Evolutionary conservation across 2,329 filamentous ascomycete genomes (phyloP), one percentile per base, ranked within the genome.

Genomic region (Pseudocercospora ulei): DNA sequence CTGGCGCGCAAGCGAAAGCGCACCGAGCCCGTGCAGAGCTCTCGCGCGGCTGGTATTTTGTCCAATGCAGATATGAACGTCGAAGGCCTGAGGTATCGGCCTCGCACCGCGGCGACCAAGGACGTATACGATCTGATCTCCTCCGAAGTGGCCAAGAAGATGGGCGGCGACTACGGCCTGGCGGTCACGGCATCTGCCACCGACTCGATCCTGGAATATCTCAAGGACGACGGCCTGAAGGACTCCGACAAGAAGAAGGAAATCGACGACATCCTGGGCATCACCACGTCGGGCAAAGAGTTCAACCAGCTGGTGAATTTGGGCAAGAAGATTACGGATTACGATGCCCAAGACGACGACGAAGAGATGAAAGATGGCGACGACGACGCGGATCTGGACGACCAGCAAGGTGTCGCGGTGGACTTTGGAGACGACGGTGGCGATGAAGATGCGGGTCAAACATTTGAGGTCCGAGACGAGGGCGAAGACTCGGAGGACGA

Each of bases 201-300:
- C 8, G 90, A 98, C 60, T 86, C 83, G 2, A 78, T 87, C 2
- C 62, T 98, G 37, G 90, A 98, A 59, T 85, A 81, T 47, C 68
- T 98, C 28, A 98, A 98, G 63, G 87, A 96, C 53, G 87, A 95
- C 47, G 82, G 87, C 47, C 69, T 95, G 67, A 96, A 96, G 62
- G 90, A 98, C 59, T 83, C 93, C 44, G 90, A 98, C 61, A 95
- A 92, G 70, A 98, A 98, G 69, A 94, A 87, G 65, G 86, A 95
- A 60, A 77, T 96, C 27, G 90, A 98, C 54, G 90, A 96, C 49
- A 77, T 96, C 43, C 64, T 98, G 26, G 90, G 88, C n/a, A 73
- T 73, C 22, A 77, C 78, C 0, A 75, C 95, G 68, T 79, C 72
- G 33, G 75, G 84, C 1, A 93, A 95, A 59, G 80, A 94, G 60